These are phyloP conservation scores for Pseudocercospora macadamiae DNA, from an alignment of 2,329 filamentous ascomycete species.

Conservation along the genomic window DNA sequence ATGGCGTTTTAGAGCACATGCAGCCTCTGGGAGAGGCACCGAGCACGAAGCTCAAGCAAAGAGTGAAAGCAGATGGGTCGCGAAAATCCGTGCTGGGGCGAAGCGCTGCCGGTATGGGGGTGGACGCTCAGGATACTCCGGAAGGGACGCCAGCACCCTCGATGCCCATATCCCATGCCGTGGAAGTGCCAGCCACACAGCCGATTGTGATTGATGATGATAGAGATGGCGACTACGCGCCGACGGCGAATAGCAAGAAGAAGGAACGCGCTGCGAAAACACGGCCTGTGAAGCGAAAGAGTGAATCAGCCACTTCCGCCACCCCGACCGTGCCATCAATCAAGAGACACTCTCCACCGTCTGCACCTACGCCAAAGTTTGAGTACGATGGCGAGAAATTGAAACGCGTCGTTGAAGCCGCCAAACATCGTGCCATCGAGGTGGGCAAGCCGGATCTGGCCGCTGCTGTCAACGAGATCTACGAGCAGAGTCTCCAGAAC, in stretches of 20 bases:
- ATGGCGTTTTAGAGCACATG: slow-evolving; percentile 80
- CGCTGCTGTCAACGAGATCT: slow-evolving; percentile 48
- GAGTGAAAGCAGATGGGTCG: slow-evolving; percentile 51
- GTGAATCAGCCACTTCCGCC: slow-evolving; percentile 28
- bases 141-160: slow-evolving; percentile 40
- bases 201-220: slow-evolving; percentile 46
- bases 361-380: slow-evolving; percentile 17
- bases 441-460: slow-evolving; percentile 42
- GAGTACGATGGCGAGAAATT: slow-evolving; percentile 32
- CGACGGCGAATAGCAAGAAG: slow-evolving; percentile 40
- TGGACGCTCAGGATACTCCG: slow-evolving; percentile 50
- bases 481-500: slow-evolving; percentile 45
- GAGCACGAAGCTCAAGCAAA: slow-evolving; percentile 61
- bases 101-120: slow-evolving; percentile 44
- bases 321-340: slow-evolving; percentile 19
- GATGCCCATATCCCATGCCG: slow-evolving; percentile 35
- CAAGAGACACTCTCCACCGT: slow-evolving; percentile 6
- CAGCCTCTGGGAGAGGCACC: slow-evolving; percentile 76
- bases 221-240: slow-evolving; percentile 51
- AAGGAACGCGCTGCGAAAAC: slow-evolving; percentile 29
- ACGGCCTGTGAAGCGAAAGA: slow-evolving; percentile 30
- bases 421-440: slow-evolving; percentile 45
- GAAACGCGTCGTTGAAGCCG: slow-evolving; percentile 44
- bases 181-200: slow-evolving; percentile 40
- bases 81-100: slow-evolving; percentile 46